A percentile compares a stretch with the other conserved stretches of the same genome.
Evolutionary conservation across 805 yeast genomes (phyloP).

Genomic region (Candida montana): DNA sequence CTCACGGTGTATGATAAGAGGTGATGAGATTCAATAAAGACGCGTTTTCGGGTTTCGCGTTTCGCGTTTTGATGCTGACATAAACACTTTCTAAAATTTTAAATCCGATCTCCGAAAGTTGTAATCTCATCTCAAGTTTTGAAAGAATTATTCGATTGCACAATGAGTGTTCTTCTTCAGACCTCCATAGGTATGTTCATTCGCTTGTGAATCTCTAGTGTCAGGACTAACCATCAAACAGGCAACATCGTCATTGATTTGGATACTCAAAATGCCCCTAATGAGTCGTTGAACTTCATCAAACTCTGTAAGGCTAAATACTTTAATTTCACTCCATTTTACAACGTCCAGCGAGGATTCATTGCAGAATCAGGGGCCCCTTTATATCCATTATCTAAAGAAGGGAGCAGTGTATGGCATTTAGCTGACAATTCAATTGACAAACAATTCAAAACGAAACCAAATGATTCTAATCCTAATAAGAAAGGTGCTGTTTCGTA

Average conservation of each 20-base stretch:
- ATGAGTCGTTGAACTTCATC: conserved; percentile 41
- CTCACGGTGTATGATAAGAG: too few relatives aligned
- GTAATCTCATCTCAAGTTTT: too few relatives aligned
- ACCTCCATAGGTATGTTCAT: conserved; percentile 31
- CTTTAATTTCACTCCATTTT: conserved; percentile 48
- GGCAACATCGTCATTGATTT: conserved; percentile 53
- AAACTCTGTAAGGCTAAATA: conserved; percentile 48
- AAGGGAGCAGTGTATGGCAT: conserved; percentile 31
- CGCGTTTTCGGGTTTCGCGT: too few relatives aligned
- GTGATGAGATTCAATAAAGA: too few relatives aligned
- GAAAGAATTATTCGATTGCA: too few relatives aligned
- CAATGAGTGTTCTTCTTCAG: conserved; percentile 37
- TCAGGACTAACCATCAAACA: conserved; percentile 24
- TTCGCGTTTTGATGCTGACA: too few relatives aligned
- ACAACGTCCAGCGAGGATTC: conserved; percentile 35
- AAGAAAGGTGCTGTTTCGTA: conserved; percentile 33
- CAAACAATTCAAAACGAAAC: conserved; percentile 14
- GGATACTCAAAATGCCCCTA: conserved; percentile 29
- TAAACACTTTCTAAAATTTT: too few relatives aligned
- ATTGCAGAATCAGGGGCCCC: conserved; percentile 46
- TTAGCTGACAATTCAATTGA: conserved; percentile 16
- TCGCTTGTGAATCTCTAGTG: background rate
- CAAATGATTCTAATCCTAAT: conserved; percentile 23
- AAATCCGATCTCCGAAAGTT: too few relatives aligned
- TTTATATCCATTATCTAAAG: conserved; percentile 32